These are phyloP conservation scores for Salvia rosmarinus DNA, from an alignment of 257 asterid species.

Conservation along the genomic window DNA sequence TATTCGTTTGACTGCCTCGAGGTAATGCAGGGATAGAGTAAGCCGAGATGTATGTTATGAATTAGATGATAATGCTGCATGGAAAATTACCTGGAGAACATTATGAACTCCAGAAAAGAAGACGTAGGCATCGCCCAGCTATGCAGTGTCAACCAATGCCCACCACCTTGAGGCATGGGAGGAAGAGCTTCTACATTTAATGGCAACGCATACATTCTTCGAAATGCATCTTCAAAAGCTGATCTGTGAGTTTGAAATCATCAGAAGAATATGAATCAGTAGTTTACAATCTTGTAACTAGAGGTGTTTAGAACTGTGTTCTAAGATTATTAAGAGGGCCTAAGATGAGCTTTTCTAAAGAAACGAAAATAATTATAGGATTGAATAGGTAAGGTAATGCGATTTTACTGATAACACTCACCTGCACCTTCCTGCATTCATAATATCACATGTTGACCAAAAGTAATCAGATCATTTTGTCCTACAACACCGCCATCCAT, in stretches of 20 bases:
- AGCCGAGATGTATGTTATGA: constrained; percentile 12
- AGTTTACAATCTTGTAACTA: constrained; percentile 13
- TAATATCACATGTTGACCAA: constrained; percentile 94
- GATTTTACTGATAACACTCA: constrained; percentile 42
- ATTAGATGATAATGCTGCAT: constrained; percentile 14
- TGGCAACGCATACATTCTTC: constrained; percentile 86
- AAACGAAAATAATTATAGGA: constrained; percentile 8
- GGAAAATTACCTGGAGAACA: constrained; percentile 81
- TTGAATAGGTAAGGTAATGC: constrained; percentile 13
- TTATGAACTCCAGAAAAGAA: constrained; percentile 87
- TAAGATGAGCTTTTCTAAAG: not conserved
- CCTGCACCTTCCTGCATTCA: constrained; percentile 99
- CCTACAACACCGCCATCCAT: constrained; percentile 70
- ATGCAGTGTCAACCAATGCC: constrained; percentile 87
- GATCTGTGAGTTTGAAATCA: constrained; percentile 52
- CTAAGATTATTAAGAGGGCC: constrained; percentile 11
- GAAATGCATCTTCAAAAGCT: constrained; percentile 79
- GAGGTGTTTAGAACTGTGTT: constrained; percentile 16
- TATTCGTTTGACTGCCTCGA: constrained; percentile 21
- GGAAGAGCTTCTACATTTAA: constrained; percentile 86
- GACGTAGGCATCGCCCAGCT: constrained; percentile 99
- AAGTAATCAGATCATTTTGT: constrained; percentile 68
- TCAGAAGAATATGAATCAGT: constrained; percentile 23
- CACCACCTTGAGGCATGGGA: constrained; percentile 98
- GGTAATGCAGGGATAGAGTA: not conserved